Evolutionary conservation across 2,329 filamentous ascomycete species (phyloP).

Genomic region (Zymoseptoria pseudotritici): DNA sequence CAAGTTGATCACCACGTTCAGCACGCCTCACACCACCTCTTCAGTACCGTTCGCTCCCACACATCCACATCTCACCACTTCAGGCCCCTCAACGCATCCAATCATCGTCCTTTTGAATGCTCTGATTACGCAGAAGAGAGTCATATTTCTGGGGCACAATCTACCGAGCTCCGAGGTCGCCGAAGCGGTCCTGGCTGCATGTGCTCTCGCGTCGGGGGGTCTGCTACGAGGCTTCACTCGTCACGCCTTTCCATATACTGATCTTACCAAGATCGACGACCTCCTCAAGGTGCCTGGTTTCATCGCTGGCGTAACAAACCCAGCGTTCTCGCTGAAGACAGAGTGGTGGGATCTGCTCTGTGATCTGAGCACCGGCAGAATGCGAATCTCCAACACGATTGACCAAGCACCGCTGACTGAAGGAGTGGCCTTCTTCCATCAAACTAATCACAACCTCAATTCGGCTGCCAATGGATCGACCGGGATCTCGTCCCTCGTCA

Average conservation of each 20-base stretch:
- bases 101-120: constrained; percentile 93
- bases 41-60: constrained; percentile 71
- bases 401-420: constrained; percentile 76
- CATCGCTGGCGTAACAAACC: constrained; percentile 95
- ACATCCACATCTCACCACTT: constrained; percentile 89
- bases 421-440: constrained; percentile 78
- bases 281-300: constrained; percentile 93
- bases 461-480: constrained; percentile 20
- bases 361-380: constrained; percentile 81
- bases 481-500: constrained; percentile 24
- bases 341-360: constrained; percentile 99
- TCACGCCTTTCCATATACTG: constrained; percentile 95
- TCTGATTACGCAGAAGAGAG: constrained; percentile 87
- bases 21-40: constrained; percentile 69
- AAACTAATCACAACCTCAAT: constrained; percentile 33
- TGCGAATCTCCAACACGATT: constrained; percentile 88
- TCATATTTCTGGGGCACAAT: constrained; percentile 94
- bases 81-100: constrained; percentile 81
- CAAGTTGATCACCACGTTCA: constrained; percentile 94
- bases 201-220: constrained; percentile 84
- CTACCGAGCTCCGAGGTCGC: constrained; percentile 92
- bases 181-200: constrained; percentile 95
- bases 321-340: constrained; percentile 85
- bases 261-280: constrained; percentile 95
- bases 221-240: constrained; percentile 89